These are phyloP conservation scores for Boletellus ananiceps DNA, from an alignment of 768 basidiomycete species.

Conservation along the genomic window DNA sequence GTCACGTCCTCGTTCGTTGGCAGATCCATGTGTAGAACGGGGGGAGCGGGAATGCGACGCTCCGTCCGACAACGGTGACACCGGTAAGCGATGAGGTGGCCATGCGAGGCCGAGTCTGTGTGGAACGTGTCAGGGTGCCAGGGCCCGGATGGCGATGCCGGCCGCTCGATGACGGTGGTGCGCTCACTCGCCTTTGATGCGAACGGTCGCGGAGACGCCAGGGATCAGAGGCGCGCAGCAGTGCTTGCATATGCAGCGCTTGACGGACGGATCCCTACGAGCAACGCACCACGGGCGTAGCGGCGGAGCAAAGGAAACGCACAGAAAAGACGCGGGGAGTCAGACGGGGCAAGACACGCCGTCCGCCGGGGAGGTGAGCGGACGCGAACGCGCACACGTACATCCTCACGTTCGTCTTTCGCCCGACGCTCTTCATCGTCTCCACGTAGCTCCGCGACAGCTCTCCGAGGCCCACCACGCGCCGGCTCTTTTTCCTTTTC, in stretches of 20 bases:
- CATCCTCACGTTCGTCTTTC: constrained; percentile 77
- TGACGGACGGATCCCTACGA: constrained; percentile 74
- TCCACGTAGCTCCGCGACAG: constrained; percentile 61
- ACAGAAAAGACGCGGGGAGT: background rate
- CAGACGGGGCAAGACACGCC: background rate
- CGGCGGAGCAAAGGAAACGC: background rate
- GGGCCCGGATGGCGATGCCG: background rate
- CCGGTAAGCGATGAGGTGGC: constrained; percentile 52
- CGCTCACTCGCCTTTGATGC: constrained; percentile 53
- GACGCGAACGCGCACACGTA: constrained; percentile 30
- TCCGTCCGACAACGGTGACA: constrained; percentile 55
- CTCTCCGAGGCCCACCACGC: constrained; percentile 39
- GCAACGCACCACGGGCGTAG: background rate
- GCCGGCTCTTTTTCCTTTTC: constrained; percentile 25
- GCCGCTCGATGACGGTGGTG: background rate
- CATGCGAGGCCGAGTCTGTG: constrained; percentile 43
- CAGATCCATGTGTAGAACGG: constrained; percentile 24
- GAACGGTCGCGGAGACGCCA: constrained; percentile 59
- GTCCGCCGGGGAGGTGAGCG: no score
- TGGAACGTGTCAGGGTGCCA: constrained; percentile 15
- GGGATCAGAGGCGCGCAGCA: constrained; percentile 65
- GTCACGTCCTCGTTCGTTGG: background rate
- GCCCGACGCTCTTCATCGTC: constrained; percentile 65
- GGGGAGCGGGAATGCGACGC: constrained; percentile 68
- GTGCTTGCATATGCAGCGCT: constrained; percentile 70